phyloP scores from a whole-genome alignment of 2,329 filamentous ascomycete genomes.

The Phyllachora maydis region DNA sequence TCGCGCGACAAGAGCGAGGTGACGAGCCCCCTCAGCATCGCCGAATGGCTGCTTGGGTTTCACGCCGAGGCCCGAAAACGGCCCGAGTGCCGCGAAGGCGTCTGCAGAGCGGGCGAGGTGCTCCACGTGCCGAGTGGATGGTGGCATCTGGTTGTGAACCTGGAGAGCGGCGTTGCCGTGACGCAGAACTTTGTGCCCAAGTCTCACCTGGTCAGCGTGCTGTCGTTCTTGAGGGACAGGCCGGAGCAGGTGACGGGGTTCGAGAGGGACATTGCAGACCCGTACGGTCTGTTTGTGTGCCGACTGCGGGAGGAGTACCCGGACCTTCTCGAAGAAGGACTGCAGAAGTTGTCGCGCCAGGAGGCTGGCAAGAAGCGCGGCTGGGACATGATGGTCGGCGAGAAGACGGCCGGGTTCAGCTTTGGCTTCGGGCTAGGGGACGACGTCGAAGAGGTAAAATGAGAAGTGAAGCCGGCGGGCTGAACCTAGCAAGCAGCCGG shows the following conservation, averaged over 20 bases:
- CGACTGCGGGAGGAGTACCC: slow-evolving; percentile 43
- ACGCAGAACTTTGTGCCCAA: slow-evolving; percentile 89
- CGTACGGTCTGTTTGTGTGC: slow-evolving; percentile 55
- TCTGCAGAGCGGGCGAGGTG: slow-evolving; percentile 70
- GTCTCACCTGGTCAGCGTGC: slow-evolving; percentile 50
- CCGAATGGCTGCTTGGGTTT: slow-evolving; percentile 88
- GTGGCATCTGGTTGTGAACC: slow-evolving; percentile 92
- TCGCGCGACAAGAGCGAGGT: slow-evolving; percentile 82
- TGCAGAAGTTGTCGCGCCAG: slow-evolving; percentile 43
- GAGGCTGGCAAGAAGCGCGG: slow-evolving; percentile 51
- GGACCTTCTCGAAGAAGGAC: slow-evolving; percentile 41
- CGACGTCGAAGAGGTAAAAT: slow-evolving; percentile 24
- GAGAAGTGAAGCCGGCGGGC: too few species aligned
- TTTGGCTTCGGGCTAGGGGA: slow-evolving; percentile 35
- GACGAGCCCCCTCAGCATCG: slow-evolving; percentile 81
- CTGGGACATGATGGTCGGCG: slow-evolving; percentile 63
- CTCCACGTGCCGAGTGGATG: slow-evolving; percentile 85
- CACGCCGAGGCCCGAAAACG: slow-evolving; percentile 61
- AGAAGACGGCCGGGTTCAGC: slow-evolving; percentile 20
- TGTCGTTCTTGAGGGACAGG: slow-evolving; percentile 67
- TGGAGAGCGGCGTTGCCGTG: slow-evolving; percentile 66
- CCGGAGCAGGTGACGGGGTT: slow-evolving; percentile 80
- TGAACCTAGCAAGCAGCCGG: too few species aligned
- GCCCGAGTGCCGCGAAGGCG: slow-evolving; percentile 64
- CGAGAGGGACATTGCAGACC: slow-evolving; percentile 45